Base-by-base conservation (phyloP, 2,329 filamentous ascomycete species). In the Penicillium sp. region DNA sequence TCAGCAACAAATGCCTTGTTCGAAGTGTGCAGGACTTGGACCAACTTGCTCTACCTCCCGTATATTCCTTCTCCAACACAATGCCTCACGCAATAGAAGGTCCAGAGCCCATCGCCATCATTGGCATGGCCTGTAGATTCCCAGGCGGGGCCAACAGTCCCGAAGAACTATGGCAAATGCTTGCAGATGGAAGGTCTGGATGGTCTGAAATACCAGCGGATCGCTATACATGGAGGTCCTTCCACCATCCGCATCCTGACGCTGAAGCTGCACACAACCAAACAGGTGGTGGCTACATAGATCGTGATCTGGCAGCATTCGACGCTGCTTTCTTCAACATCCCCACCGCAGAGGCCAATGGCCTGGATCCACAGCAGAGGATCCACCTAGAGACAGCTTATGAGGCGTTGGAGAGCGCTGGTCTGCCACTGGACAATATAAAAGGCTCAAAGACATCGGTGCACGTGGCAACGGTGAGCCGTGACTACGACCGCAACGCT, bases 101-200 rank as follows among this genome's bases (percentile, higher is more conserved):
- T 14, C 13, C 14, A 34, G 32, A 34, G 59, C 66, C 66, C 10
- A 68, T 69, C 45, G 67, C 66, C 14, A 60, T 70, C 13, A 49
- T 68, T 29, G 67, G 67, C 41, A 55, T 60, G 7, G 55, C 55
- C 7, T 64, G 63, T 44, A 58, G 62, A 18, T 64, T 67, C 35
- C 61, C 67, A 7, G 64, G 65, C 0, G 60, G 63, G 34, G 63
- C 61, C 6, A 56, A 43, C 7, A 59, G 14, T 18, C 58, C 61
- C 3, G 44, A 52, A 3, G 46, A 53, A 4, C 51, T 70, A 2
- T 69, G 65, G 65, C 44, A 63, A 6, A 35, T 70, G 10, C 35
- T 68, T 3, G 30, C 35, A 13, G 41, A 59, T 9, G 48, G 35
- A 5, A 18, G 57, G n/a, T 50, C 51, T 47, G 55, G 53, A 1